A percentile compares a stretch with the other conserved stretches of the same genome.
These are phyloP conservation scores for Ganoderma lingzhi DNA, from an alignment of 1,284 basidiomycete species.

Conservation along the genomic window DNA sequence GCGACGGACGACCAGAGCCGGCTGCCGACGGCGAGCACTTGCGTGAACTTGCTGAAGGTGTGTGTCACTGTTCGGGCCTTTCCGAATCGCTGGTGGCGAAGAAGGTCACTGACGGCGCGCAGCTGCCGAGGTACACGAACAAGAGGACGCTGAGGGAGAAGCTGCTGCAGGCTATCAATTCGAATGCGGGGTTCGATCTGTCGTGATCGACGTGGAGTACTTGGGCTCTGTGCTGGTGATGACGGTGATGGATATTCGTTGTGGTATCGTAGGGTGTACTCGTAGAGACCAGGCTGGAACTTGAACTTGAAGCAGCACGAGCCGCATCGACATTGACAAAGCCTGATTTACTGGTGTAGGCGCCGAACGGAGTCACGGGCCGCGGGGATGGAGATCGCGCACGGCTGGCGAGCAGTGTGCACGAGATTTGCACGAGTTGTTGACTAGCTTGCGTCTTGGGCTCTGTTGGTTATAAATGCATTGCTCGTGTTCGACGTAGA, in stretches of 20 bases:
- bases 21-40: constrained; percentile 85
- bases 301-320: background rate
- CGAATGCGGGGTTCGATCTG: constrained; percentile 90
- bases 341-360: background rate
- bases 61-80: constrained; percentile 18
- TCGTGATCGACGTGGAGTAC: constrained; percentile 53
- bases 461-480: constrained; percentile 1
- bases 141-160: constrained; percentile 75
- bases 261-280: background rate
- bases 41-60: constrained; percentile 89
- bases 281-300: background rate
- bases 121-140: constrained; percentile 76
- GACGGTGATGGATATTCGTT: background rate
- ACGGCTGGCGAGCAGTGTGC: background rate
- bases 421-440: background rate
- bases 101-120: constrained; percentile 11
- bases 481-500: background rate
- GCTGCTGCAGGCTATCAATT: constrained; percentile 86
- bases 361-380: background rate
- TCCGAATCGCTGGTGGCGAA: background rate
- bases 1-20: constrained; percentile 77
- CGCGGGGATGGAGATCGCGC: background rate
- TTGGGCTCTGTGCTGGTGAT: background rate
- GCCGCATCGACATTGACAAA: no score
- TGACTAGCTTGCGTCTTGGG: background rate